Evolutionary conservation across 148 eudicot species (phyloP).

Genomic region (Rhododendron vialii): DNA sequence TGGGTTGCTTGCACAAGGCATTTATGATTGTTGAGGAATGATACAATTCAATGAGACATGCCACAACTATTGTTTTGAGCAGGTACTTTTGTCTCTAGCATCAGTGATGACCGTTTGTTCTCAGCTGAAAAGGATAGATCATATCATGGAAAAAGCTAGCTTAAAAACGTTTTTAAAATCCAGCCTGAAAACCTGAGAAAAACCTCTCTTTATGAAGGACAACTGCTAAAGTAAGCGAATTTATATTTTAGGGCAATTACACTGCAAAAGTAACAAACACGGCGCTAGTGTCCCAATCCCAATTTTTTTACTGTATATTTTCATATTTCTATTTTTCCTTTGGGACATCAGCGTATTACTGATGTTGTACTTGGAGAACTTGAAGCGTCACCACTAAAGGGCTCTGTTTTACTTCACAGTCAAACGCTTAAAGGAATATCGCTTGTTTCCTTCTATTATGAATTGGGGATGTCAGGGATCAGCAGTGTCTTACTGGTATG

Average conservation of each 20-base stretch:
- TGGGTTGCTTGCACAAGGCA: constrained; percentile 31
- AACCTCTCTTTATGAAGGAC: too few relatives aligned
- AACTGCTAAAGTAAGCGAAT: too few relatives aligned
- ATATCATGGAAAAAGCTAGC: too few relatives aligned
- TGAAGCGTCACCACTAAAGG: background rate
- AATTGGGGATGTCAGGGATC: constrained; percentile 84
- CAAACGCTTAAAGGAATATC: constrained; percentile 55
- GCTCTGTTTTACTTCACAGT: constrained; percentile 31
- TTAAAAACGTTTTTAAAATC: too few relatives aligned
- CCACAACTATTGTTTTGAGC: constrained; percentile 50
- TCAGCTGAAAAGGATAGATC: too few relatives aligned
- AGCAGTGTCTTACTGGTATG: constrained; percentile 65
- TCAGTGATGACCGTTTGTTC: too few relatives aligned
- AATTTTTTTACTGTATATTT: background rate
- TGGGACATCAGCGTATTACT: background rate
- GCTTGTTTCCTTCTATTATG: constrained; percentile 72
- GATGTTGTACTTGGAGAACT: background rate
- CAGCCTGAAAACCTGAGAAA: too few relatives aligned
- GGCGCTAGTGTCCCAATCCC: background rate
- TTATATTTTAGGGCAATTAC: too few relatives aligned
- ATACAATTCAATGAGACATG: constrained; percentile 61
- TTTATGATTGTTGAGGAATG: constrained; percentile 41
- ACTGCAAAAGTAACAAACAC: too few relatives aligned
- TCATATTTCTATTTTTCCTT: background rate
- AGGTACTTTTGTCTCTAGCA: constrained; percentile 35